Evolutionary conservation across 768 basidiomycete species (phyloP), one percentile per base, ranked within the genome.

Genomic region (Psilocybe azurescens): DNA sequence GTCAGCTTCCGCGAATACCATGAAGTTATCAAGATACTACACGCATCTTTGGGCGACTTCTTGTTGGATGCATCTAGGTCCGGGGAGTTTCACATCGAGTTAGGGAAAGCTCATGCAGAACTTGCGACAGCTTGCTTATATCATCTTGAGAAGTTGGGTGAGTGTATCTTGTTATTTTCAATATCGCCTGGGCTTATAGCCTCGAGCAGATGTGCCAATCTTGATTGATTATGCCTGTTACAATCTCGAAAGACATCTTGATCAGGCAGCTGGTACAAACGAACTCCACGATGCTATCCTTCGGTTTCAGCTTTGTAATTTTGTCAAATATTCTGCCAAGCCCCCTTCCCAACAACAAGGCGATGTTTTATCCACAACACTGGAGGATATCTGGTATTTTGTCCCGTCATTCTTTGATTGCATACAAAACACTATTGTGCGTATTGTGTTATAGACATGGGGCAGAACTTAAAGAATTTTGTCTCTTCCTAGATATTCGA

Each of bases 321-420:
- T 56, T 28, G 36, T 49, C 7, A 16, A 1, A 5, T 30, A 41
- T 36, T 16, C 32, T 6, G 32, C 14, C 6, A 48, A n/a, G 10
- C 8, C 28, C 28, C 16, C 39, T 53, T n/a, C 11, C 14, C 50
- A 51, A 14, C 18, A 11, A 18, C 18, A 52, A 7, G 3, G 11
- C 3, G 13, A 14, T 4, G 54, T 51, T 7, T 28, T 41, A 4
- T 16, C 24, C 5, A 18, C 58, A 10, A 49, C 57, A 2, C 20
- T 63, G 28, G 62, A 63, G 58, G 62, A 59, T 28, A 16, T 59
- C 24, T 63, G 62, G 62, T 63, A 59, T 24, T 63, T 59, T 11
- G 41, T 51, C 1, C 62, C 62, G 8, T 46, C 38, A 8, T 56
- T 63, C 16, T 59, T 63, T 33, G 50, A 50, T 33, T 63, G 62